Percentiles rank a stretch among this genome's conserved stretches.
These are phyloP conservation scores for Talaromyces wortmannii DNA, from an alignment of 495 filamentous ascomycete genomes.

Conservation along the genomic window DNA sequence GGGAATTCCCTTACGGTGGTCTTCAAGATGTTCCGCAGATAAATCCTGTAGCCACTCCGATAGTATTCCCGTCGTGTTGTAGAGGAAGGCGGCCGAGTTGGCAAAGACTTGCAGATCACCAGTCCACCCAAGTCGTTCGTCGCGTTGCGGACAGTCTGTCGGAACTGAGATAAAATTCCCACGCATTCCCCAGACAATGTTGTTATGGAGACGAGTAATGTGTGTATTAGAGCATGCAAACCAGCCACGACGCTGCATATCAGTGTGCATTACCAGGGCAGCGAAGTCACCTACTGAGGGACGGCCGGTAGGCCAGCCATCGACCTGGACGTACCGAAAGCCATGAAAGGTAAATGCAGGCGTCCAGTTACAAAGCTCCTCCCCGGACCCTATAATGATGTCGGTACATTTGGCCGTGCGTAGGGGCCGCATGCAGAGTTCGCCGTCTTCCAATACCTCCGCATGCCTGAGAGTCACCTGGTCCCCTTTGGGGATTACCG, in stretches of 20 bases:
- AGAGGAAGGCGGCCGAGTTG: conserved; percentile 41
- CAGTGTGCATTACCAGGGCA: conserved; percentile 42
- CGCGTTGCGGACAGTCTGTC: conserved; percentile 49
- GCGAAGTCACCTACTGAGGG: conserved; percentile 21
- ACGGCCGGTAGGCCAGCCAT: conserved; percentile 28
- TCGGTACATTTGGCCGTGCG: conserved; percentile 38
- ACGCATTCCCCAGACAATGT: conserved; percentile 45
- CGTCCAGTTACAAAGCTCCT: conserved; percentile 14
- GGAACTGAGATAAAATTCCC: conserved; percentile 48
- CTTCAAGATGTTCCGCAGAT: conserved; percentile 24
- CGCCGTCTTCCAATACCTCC: conserved; percentile 47
- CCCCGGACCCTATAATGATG: conserved; percentile 20
- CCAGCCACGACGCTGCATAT: conserved; percentile 38
- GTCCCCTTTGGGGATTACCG: conserved; percentile 21
- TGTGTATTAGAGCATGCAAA: conserved; percentile 39
- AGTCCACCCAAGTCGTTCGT: conserved; percentile 51
- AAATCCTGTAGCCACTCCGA: conserved; percentile 39
- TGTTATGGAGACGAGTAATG: conserved; percentile 43
- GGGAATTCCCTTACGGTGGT: conserved; percentile 13
- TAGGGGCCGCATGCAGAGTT: conserved; percentile 43
- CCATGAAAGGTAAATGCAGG: conserved; percentile 48
- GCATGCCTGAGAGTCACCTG: conserved; percentile 30
- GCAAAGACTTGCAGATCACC: conserved; percentile 45
- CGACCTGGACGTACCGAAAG: conserved; percentile 49
- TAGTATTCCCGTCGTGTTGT: conserved; percentile 40